Percentiles rank a stretch among this genome's conserved stretches.
Conservation (phyloP, 345 rosid species). For the Bruguiera parviflora region DNA sequence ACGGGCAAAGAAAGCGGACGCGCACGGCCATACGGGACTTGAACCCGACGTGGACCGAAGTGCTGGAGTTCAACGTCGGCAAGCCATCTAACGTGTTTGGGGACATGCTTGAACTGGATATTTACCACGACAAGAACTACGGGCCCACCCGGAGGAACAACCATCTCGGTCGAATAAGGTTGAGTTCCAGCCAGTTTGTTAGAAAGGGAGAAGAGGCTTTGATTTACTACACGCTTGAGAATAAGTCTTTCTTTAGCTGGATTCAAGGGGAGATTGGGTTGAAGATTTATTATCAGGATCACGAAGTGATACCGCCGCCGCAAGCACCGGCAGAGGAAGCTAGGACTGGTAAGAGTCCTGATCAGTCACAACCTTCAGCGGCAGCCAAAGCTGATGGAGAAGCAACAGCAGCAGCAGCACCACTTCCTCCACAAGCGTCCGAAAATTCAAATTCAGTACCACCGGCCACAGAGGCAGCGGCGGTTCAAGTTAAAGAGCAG, state of each 20-base stretch:
- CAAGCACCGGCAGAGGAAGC: slow-evolving; percentile 29
- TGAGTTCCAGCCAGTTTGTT: slow-evolving; percentile 72
- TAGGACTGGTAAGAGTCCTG: slow-evolving; percentile 16
- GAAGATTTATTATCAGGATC: slow-evolving; percentile 57
- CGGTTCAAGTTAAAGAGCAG: slow-evolving; percentile 3
- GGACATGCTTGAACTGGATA: slow-evolving; percentile 66
- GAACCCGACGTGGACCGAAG: slow-evolving; percentile 73
- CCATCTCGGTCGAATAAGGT: slow-evolving; percentile 60
- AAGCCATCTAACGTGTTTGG: slow-evolving; percentile 54
- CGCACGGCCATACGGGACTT: slow-evolving; percentile 53
- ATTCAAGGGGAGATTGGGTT: slow-evolving; percentile 78
- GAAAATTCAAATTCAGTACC: background rate
- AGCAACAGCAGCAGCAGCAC: slow-evolving; percentile 5
- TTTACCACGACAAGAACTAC: slow-evolving; percentile 63
- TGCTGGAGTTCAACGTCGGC: slow-evolving; percentile 59
- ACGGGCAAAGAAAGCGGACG: slow-evolving; percentile 72
- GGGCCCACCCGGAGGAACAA: slow-evolving; percentile 68
- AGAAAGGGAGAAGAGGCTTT: slow-evolving; percentile 78
- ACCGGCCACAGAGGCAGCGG: background rate
- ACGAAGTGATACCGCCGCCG: slow-evolving; percentile 30
- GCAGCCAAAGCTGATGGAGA: slow-evolving; percentile 15
- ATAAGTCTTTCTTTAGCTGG: slow-evolving; percentile 52
- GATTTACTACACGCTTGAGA: slow-evolving; percentile 66
- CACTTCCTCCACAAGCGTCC: background rate
- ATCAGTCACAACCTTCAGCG: slow-evolving; percentile 5